Base-by-base conservation (phyloP, 2,329 filamentous ascomycete species). In the Ophiostoma tasmaniense region DNA sequence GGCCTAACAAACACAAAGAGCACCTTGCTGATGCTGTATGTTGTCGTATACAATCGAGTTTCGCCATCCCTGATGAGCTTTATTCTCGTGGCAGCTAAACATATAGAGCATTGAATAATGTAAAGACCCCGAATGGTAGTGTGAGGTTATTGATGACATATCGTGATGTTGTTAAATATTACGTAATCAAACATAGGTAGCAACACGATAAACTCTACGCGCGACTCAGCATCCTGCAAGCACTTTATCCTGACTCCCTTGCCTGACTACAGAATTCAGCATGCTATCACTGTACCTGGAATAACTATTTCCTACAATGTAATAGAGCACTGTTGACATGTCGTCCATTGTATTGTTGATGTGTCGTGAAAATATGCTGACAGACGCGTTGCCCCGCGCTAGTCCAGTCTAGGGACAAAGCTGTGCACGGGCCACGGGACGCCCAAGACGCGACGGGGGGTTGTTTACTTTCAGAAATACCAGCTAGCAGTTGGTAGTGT, bases 311-410 rank as follows among this genome's bases (percentile, higher is more conserved):
- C 45, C 20, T 20, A 50, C 45, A n/a, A n/a, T n/a, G n/a, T n/a
- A n/a, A n/a, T n/a, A 50, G 17, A 50, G 14, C 17, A n/a, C 45
- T 55, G 50, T 55, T 55, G 50, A 13, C 50, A 55, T 55, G n/a
- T 25, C 50, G n/a, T 55, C 50, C 4, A 55, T 55, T 55, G n/a
- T 14, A 55, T 25, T 55, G 50, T 55, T 50, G 20, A 55, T 39
- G 28, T 39, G 50, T 55, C 8, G n/a, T 25, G 50, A 35, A 14
- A 66, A 33, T n/a, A 67, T 37, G 66, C 30, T 30, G 55, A 14
- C 55, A 45, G 59, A 67, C 68, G 64, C 66, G 59, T 59, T 69
- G 25, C 67, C 66, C 68, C 69, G 68, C 71, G 69, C 72, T 73
- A 73, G 71, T 65, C 65, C 25, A 1, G 1, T 66, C 59, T 22